These are phyloP conservation scores for Kitagawia praeruptora DNA, from an alignment of 129 eudicot genomes.

Conservation along the genomic window DNA sequence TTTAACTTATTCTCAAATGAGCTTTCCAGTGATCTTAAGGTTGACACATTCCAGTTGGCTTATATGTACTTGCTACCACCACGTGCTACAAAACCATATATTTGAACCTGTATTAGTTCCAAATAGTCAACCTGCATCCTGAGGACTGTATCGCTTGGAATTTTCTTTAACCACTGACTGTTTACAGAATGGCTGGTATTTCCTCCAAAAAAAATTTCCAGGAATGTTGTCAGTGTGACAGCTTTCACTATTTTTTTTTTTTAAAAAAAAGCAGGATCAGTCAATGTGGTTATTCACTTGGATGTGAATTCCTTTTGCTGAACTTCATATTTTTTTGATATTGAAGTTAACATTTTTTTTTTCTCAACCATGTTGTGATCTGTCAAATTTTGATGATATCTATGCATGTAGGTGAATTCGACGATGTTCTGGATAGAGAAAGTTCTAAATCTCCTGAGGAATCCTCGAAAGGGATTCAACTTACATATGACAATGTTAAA, in stretches of 20 bases:
- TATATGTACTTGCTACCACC: not conserved
- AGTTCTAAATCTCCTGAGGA: conserved; percentile 35
- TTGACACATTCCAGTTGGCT: not conserved
- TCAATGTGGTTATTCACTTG: not conserved
- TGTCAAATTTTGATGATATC: conserved; percentile 14
- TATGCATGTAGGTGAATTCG: conserved; percentile 74
- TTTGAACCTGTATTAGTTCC: not conserved
- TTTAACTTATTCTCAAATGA: not conserved
- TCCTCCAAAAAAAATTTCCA: not conserved
- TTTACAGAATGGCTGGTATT: not conserved
- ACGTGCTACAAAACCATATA: not conserved
- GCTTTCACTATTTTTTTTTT: not conserved
- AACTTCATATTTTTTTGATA: not conserved
- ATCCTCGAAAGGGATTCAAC: conserved; percentile 37
- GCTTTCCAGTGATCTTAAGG: not conserved
- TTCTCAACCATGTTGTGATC: not conserved
- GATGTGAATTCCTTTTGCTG: too few species aligned
- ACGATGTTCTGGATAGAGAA: conserved; percentile 68
- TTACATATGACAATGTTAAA: conserved; percentile 30
- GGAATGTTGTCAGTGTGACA: not conserved
- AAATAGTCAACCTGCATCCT: not conserved
- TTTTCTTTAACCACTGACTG: not conserved
- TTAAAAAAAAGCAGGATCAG: not conserved
- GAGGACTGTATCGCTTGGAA: not conserved
- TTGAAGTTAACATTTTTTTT: not conserved